Conservation (phyloP, 495 filamentous ascomycete species). For the Podospora appendiculata region DNA sequence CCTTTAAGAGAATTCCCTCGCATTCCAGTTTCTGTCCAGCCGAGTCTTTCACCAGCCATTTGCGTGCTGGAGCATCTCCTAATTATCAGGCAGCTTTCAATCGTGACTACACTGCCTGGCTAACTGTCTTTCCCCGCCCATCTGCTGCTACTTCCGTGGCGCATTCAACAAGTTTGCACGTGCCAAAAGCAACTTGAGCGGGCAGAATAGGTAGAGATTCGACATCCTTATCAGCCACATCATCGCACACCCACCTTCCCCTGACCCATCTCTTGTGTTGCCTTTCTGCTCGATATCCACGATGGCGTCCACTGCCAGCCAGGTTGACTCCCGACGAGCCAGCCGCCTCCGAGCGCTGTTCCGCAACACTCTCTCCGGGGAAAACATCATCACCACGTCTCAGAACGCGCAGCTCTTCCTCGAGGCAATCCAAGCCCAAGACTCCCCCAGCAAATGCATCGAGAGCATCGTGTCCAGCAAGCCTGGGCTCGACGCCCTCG, state of each 20-base stretch:
- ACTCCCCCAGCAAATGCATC: slow-evolving; percentile 41
- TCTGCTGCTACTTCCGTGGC: too few species aligned
- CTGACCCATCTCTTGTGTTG: too few species aligned
- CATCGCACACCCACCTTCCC: neutral
- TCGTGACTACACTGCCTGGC: too few species aligned
- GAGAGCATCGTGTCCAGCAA: slow-evolving; percentile 47
- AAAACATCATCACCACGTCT: slow-evolving; percentile 9
- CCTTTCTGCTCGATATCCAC: neutral
- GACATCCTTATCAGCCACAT: neutral
- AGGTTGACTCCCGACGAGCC: slow-evolving; percentile 5
- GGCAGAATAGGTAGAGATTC: neutral
- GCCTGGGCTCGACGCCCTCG: slow-evolving; percentile 40
- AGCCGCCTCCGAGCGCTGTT: slow-evolving; percentile 22
- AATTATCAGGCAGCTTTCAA: too few species aligned
- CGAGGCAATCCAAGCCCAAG: slow-evolving; percentile 48
- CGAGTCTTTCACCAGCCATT: too few species aligned
- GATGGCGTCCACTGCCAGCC: slow-evolving; percentile 2
- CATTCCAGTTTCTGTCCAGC: too few species aligned
- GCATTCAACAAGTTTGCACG: too few species aligned
- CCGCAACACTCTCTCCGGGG: slow-evolving; percentile 18
- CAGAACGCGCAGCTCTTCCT: slow-evolving; percentile 49
- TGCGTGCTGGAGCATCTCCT: too few species aligned
- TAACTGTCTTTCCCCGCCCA: too few species aligned
- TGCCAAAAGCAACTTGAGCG: too few species aligned
- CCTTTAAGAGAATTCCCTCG: too few species aligned